A percentile compares a stretch with the other conserved stretches of the same genome.
phyloP scores from a whole-genome alignment of 1,139 yeast species.

The Debaryomyces fabryi region DNA sequence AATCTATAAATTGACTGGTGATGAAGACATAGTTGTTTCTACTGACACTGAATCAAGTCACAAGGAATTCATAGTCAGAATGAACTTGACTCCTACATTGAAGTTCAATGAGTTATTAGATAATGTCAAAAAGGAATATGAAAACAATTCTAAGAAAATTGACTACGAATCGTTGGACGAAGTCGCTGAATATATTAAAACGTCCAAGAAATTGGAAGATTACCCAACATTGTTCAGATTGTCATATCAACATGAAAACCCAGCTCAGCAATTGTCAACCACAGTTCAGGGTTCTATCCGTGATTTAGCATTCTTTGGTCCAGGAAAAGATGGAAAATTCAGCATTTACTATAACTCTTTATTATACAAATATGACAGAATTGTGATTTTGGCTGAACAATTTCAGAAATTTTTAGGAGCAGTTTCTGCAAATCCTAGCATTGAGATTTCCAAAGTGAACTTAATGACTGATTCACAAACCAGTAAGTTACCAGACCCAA shows the following conservation, averaged over 20 bases:
- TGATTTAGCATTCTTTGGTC: slow-evolving; percentile 61
- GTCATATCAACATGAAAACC: slow-evolving; percentile 56
- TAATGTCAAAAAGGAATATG: slow-evolving; percentile 47
- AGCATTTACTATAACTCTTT: slow-evolving; percentile 72
- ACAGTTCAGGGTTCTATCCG: slow-evolving; percentile 57
- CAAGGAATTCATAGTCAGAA: slow-evolving; percentile 61
- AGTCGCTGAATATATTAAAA: slow-evolving; percentile 55
- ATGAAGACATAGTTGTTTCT: slow-evolving; percentile 88
- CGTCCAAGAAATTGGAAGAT: slow-evolving; percentile 51
- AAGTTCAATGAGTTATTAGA: slow-evolving; percentile 56
- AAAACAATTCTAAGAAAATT: slow-evolving; percentile 37
- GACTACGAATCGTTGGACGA: slow-evolving; percentile 55
- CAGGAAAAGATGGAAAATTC: slow-evolving; percentile 28
- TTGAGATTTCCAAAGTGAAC: slow-evolving; percentile 60
- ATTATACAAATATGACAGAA: slow-evolving; percentile 71
- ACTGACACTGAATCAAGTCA: slow-evolving; percentile 50
- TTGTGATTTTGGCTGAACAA: slow-evolving; percentile 73
- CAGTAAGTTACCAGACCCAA: slow-evolving; percentile 80
- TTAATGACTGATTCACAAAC: slow-evolving; percentile 68
- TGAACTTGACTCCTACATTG: slow-evolving; percentile 55
- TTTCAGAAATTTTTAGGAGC: slow-evolving; percentile 53
- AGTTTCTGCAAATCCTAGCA: slow-evolving; percentile 31
- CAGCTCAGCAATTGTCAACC: slow-evolving; percentile 48
- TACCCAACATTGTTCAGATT: slow-evolving; percentile 68
- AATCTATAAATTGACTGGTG: slow-evolving; percentile 84